phyloP scores from a whole-genome alignment of 78 protist genomes.

The Tieghemostelium lacteum region DNA sequence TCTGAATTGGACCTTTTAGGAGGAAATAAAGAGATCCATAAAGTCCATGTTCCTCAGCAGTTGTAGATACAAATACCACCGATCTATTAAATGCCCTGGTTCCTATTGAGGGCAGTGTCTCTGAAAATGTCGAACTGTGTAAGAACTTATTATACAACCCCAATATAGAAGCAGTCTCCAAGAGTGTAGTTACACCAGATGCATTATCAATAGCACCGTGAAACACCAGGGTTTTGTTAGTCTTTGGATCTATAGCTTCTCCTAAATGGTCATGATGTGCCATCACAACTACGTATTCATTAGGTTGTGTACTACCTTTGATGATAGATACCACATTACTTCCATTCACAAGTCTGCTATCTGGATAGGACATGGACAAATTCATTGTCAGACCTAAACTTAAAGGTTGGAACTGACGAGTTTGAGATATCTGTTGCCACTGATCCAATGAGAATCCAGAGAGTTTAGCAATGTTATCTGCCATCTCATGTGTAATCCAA shows the following conservation, averaged over 20 bases:
- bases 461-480: neutral
- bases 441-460: neutral
- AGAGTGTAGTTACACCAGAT: neutral
- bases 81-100: neutral
- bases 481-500: neutral
- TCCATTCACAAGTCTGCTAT: neutral
- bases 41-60: conserved; percentile 32
- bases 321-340: neutral
- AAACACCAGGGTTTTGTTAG: neutral
- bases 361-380: neutral
- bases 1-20: neutral
- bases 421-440: neutral
- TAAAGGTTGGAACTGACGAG: neutral
- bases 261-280: conserved; percentile 58
- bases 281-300: conserved; percentile 12
- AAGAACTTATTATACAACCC: conserved; percentile 12
- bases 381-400: neutral
- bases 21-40: conserved; percentile 13
- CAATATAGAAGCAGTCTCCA: conserved; percentile 6
- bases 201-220: conserved; percentile 53
- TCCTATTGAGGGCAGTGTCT: neutral
- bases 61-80: conserved; percentile 1
- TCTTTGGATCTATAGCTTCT: neutral
- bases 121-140: neutral
- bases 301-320: neutral